A percentile compares a stretch with the other conserved stretches of the same genome.
phyloP scores from a whole-genome alignment of 2,329 filamentous ascomycete genomes.

The Dactylellina parvicollis region DNA sequence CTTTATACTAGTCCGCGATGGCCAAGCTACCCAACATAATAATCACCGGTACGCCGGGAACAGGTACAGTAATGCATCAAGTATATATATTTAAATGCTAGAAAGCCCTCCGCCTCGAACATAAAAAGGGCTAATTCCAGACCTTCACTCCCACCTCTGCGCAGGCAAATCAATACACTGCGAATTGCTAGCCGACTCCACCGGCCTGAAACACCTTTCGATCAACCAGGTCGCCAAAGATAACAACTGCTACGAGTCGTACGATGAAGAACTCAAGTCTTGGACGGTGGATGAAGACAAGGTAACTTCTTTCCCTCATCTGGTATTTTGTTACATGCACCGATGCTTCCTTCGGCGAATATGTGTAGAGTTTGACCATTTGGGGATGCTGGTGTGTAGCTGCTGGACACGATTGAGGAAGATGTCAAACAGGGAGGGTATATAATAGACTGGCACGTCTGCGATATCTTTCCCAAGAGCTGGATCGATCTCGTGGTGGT shows the following conservation, averaged over 20 bases:
- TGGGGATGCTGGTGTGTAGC: slow-evolving; percentile 62
- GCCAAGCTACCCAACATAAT: slow-evolving; percentile 81
- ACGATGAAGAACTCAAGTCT: slow-evolving; percentile 82
- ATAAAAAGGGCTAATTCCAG: not conserved
- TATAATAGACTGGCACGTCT: slow-evolving; percentile 98
- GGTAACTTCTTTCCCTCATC: slow-evolving; percentile 64
- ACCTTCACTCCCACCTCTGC: not conserved
- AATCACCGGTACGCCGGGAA: slow-evolving; percentile 92
- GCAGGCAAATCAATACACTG: slow-evolving; percentile 87
- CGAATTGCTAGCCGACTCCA: slow-evolving; percentile 78
- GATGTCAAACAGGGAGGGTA: slow-evolving; percentile 80
- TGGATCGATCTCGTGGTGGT: slow-evolving; percentile 97
- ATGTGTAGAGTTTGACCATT: slow-evolving; percentile 37
- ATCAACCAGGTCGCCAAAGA: slow-evolving; percentile 95
- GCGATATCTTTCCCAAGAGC: slow-evolving; percentile 89
- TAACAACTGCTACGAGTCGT: slow-evolving; percentile 84
- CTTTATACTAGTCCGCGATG: slow-evolving; percentile 20
- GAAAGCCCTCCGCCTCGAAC: not conserved
- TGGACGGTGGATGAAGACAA: slow-evolving; percentile 98
- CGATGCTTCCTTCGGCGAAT: no score
- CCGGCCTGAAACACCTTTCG: slow-evolving; percentile 77
- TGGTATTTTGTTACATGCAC: not conserved
- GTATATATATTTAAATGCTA: not conserved
- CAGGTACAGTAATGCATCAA: slow-evolving; percentile 64
- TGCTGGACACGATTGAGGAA: slow-evolving; percentile 88